Conservation (phyloP, 2,329 filamentous ascomycete species). For the Fusarium dlaminii region DNA sequence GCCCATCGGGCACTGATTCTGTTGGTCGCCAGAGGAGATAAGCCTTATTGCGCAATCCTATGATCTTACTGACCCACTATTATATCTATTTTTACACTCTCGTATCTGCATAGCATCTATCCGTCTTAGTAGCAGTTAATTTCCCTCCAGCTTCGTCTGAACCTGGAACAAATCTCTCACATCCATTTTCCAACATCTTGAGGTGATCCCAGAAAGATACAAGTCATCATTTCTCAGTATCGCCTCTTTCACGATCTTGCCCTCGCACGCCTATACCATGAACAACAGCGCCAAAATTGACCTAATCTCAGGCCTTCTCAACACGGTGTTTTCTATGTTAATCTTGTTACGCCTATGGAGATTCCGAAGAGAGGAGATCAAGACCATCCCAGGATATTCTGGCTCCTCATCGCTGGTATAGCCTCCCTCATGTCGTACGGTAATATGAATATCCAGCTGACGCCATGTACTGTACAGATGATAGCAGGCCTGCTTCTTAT, state of each 20-base stretch:
- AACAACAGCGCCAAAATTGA: background rate
- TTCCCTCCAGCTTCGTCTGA: rapidly evolving
- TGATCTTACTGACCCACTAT: background rate
- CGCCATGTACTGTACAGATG: background rate
- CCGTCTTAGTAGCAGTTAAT: background rate
- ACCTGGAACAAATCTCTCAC: rapidly evolving
- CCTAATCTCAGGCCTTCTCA: background rate
- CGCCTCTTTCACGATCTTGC: background rate
- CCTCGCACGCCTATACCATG: rapidly evolving
- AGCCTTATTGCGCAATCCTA: background rate
- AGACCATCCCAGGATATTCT: background rate
- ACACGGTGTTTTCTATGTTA: background rate
- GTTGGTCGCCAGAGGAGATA: background rate
- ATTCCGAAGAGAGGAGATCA: background rate
- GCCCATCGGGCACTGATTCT: background rate
- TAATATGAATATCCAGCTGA: background rate
- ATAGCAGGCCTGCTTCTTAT: background rate
- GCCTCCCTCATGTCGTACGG: background rate
- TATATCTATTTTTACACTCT: background rate
- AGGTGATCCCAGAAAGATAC: background rate
- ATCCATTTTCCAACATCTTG: rapidly evolving
- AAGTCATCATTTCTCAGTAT: background rate
- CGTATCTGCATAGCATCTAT: background rate
- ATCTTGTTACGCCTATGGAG: background rate
- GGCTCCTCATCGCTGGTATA: background rate